phyloP scores from a whole-genome alignment of 73 alveolate species.

The Diophrys sp. region DNA sequence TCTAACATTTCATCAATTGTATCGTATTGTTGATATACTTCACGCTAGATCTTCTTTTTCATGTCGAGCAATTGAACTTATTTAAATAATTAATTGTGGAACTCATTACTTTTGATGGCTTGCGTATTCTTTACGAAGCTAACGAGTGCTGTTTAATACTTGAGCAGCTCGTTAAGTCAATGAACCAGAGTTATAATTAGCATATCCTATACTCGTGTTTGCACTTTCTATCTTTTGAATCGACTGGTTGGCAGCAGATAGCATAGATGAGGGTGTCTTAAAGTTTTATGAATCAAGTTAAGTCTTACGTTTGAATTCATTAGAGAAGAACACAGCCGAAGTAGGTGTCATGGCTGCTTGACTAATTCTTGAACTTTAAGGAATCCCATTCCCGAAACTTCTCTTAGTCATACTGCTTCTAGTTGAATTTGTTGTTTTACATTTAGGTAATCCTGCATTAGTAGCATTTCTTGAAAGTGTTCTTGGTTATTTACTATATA shows the following conservation, averaged over 20 bases:
- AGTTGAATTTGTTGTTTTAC: not conserved
- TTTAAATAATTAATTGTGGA: too few relatives aligned
- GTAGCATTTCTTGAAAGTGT: not conserved
- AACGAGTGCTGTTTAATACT: too few relatives aligned
- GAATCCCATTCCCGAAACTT: not conserved
- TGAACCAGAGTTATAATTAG: too few relatives aligned
- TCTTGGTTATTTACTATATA: not conserved
- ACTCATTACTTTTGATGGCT: too few relatives aligned
- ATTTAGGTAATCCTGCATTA: not conserved
- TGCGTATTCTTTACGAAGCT: too few relatives aligned
- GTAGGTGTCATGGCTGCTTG: not conserved
- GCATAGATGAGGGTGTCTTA: not conserved
- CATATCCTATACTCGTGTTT: too few relatives aligned
- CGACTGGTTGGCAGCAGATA: not conserved
- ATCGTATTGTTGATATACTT: too few relatives aligned
- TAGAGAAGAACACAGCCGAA: not conserved
- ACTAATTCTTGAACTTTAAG: not conserved
- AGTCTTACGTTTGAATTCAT: not conserved
- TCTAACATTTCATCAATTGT: too few relatives aligned
- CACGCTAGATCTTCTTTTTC: too few relatives aligned
- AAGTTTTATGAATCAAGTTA: not conserved
- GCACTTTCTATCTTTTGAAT: too few relatives aligned
- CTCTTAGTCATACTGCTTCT: not conserved
- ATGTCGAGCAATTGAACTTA: too few relatives aligned
- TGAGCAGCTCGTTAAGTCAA: too few relatives aligned